These are phyloP conservation scores for Fusarium mangiferae DNA, from an alignment of 2,329 filamentous ascomycete species.

Conservation along the genomic window DNA sequence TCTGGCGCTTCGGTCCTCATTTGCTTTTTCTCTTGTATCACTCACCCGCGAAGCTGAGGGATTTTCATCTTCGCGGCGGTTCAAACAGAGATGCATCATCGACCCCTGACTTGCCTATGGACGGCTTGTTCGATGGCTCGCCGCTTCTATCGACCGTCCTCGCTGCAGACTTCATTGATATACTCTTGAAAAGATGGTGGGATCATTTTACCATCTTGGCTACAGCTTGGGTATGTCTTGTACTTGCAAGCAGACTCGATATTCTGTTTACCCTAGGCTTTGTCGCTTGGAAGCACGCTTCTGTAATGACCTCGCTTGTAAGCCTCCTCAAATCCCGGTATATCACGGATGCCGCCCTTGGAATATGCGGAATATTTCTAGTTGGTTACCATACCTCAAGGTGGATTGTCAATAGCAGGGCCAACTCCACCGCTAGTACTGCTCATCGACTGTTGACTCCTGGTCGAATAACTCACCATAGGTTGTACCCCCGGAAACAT, in stretches of 20 bases:
- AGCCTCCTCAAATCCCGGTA: slow-evolving; percentile 1
- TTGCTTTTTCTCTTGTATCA: background rate
- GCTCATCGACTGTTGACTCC: slow-evolving; percentile 68
- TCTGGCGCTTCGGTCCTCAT: background rate
- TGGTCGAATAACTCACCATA: slow-evolving; percentile 71
- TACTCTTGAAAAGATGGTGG: background rate
- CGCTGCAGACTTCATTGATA: slow-evolving; percentile 34
- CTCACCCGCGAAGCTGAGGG: slow-evolving; percentile 3
- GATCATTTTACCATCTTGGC: background rate
- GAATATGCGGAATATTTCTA: background rate
- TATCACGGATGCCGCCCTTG: background rate
- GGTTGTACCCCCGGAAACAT: slow-evolving; percentile 74
- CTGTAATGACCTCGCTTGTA: background rate
- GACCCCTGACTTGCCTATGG: slow-evolving; percentile 37
- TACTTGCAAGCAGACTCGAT: slow-evolving; percentile 39
- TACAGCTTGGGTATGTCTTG: slow-evolving; percentile 29
- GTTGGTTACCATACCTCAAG: background rate
- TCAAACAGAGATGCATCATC: slow-evolving; percentile 23
- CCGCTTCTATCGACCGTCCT: slow-evolving; percentile 35
- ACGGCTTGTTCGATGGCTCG: slow-evolving; percentile 42
- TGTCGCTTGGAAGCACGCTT: slow-evolving; percentile 29
- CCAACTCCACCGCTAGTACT: slow-evolving; percentile 3
- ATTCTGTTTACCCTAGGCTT: slow-evolving; percentile 40
- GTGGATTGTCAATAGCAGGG: background rate
- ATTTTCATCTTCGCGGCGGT: background rate